These are phyloP conservation scores for Xylona heveae DNA, from an alignment of 495 filamentous ascomycete species.

Conservation along the genomic window DNA sequence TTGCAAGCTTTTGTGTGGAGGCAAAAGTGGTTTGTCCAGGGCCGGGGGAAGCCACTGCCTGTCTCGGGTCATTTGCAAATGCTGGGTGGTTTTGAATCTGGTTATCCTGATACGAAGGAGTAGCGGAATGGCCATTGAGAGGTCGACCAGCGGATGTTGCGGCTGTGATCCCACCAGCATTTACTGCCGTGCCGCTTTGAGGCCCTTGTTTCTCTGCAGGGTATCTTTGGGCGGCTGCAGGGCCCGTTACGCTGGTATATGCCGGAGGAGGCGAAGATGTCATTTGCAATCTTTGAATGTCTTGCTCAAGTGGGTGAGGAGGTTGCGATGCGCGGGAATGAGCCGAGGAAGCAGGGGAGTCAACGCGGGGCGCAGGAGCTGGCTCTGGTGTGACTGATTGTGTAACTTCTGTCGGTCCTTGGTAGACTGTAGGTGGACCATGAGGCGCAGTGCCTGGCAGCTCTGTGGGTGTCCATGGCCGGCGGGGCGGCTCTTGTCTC, in stretches of 20 bases:
- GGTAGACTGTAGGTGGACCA: slow-evolving; percentile 83
- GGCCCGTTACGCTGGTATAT: slow-evolving; percentile 54
- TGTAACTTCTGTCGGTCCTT: slow-evolving; percentile 44
- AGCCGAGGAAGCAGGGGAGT: slow-evolving; percentile 12
- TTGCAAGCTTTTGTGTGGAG: slow-evolving; percentile 9
- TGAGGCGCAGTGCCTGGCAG: slow-evolving; percentile 70
- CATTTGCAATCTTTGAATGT: slow-evolving; percentile 72
- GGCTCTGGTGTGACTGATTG: slow-evolving; percentile 13
- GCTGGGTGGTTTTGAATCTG: slow-evolving; percentile 45
- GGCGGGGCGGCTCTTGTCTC: slow-evolving; percentile 23
- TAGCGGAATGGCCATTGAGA: no score
- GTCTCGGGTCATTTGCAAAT: slow-evolving; percentile 57
- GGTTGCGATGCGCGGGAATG: slow-evolving; percentile 8
- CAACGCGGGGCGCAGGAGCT: slow-evolving; percentile 13
- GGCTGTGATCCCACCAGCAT: slow-evolving; percentile 18
- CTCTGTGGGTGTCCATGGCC: slow-evolving; percentile 95
- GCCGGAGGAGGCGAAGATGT: slow-evolving; percentile 74
- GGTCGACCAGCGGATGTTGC: slow-evolving; percentile 6
- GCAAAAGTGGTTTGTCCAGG: slow-evolving; percentile 7
- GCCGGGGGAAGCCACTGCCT: slow-evolving; percentile 11
- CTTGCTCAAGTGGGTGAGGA: slow-evolving; percentile 50
- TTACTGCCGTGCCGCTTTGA: slow-evolving; percentile 15
- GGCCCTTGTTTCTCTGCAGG: slow-evolving; percentile 52
- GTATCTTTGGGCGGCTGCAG: slow-evolving; percentile 33
- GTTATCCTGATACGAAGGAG: slow-evolving; percentile 19